phyloP scores from a whole-genome alignment of 192 early-diverging fungal species.

The Coemansia sp. region DNA sequence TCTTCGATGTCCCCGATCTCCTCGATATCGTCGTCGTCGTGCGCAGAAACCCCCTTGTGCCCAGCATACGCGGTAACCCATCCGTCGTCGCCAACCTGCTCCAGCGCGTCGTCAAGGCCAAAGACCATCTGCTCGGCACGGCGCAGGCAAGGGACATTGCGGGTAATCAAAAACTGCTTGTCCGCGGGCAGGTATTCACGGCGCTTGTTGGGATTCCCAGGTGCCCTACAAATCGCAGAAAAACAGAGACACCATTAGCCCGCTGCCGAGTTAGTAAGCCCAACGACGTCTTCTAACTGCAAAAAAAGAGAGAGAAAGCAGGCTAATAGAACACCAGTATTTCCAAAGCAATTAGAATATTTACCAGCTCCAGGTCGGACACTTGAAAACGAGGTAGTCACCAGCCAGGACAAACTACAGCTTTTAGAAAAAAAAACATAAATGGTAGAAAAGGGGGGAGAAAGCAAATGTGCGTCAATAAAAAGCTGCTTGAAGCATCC shows the following conservation, averaged over 20 bases:
- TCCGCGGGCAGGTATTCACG: constrained; percentile 78
- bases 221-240: constrained; percentile 45
- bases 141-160: constrained; percentile 89
- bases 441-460: not conserved
- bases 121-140: constrained; percentile 60
- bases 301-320: not conserved
- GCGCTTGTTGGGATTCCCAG: constrained; percentile 69
- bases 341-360: constrained; percentile 5
- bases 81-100: constrained; percentile 65
- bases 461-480: not conserved
- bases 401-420: constrained; percentile 88
- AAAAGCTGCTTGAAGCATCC: not conserved
- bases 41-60: constrained; percentile 33
- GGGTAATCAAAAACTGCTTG: constrained; percentile 93
- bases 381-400: constrained; percentile 97
- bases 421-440: constrained; percentile 10
- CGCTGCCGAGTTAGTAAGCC: not conserved
- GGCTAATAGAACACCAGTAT: not conserved
- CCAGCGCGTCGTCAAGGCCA: constrained; percentile 52
- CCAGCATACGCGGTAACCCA: constrained; percentile 86
- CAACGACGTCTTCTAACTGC: not conserved
- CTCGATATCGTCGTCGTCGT: constrained; percentile 52
- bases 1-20: constrained; percentile 59
- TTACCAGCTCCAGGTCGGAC: constrained; percentile 94
- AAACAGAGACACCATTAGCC: not conserved